A percentile compares a stretch with the other conserved stretches of the same genome.
These are phyloP conservation scores for Sporothrix dimorphospora DNA, from an alignment of 2,329 filamentous ascomycete genomes.

Conservation along the genomic window DNA sequence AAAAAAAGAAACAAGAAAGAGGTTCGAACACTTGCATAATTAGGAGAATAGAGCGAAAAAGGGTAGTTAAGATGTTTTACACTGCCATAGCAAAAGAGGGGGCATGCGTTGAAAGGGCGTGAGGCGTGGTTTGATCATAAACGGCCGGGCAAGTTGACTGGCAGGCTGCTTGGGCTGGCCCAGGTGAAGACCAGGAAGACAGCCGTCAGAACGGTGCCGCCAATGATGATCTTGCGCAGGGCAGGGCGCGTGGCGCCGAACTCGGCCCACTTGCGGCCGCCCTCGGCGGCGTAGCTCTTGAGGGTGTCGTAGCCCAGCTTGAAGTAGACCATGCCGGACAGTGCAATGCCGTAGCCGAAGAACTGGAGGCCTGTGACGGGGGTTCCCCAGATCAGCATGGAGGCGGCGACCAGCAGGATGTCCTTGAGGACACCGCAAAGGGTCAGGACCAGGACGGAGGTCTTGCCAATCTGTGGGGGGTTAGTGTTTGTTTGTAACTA, in stretches of 20 bases:
- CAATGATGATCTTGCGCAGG: slow-evolving; percentile 75
- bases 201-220: slow-evolving; percentile 63
- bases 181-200: slow-evolving; percentile 70
- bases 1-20: not conserved
- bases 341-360: slow-evolving; percentile 81
- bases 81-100: not conserved
- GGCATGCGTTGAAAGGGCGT: not conserved
- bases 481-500: not conserved
- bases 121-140: slow-evolving; percentile 26
- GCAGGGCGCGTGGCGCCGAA: slow-evolving; percentile 78
- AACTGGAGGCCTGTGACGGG: slow-evolving; percentile 75
- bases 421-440: slow-evolving; percentile 88
- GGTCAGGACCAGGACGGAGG: slow-evolving; percentile 81
- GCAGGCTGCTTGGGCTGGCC: slow-evolving; percentile 30
- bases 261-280: slow-evolving; percentile 79
- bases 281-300: slow-evolving; percentile 75
- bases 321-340: slow-evolving; percentile 80
- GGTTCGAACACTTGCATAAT: slow-evolving; percentile 20
- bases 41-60: slow-evolving; percentile 8
- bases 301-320: slow-evolving; percentile 83
- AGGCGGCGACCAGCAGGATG: slow-evolving; percentile 77
- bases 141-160: slow-evolving; percentile 22
- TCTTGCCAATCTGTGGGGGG: slow-evolving; percentile 73
- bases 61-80: not conserved
- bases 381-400: slow-evolving; percentile 81